Conservation (phyloP, 2,329 filamentous ascomycete genomes). For the Botryosphaeria dothidea region DNA sequence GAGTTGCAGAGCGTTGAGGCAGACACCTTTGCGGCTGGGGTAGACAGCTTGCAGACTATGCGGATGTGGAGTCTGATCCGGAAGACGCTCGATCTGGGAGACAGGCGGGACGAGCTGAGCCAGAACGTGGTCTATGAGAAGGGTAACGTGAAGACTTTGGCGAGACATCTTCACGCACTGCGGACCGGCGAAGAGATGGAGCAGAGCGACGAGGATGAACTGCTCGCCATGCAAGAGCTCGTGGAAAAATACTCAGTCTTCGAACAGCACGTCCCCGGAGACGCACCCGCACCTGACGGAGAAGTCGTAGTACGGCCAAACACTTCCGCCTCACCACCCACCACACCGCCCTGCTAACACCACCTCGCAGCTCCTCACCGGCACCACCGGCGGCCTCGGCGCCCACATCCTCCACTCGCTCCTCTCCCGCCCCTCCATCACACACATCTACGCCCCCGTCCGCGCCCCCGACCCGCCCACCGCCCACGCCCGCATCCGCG, state of each 20-base stretch:
- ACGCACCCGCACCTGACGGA: constrained; percentile 3
- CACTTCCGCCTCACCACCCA: too few species aligned
- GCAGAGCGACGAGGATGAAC: constrained; percentile 39
- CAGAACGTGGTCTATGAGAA: constrained; percentile 63
- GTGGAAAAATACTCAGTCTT: constrained; percentile 48
- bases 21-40: constrained; percentile 60
- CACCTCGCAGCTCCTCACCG: constrained; percentile 62
- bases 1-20: constrained; percentile 35
- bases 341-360: too few species aligned
- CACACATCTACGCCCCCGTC: constrained; percentile 54
- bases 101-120: constrained; percentile 40
- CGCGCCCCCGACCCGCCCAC: constrained; percentile 44
- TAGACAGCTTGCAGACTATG: constrained; percentile 62
- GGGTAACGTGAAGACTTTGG: constrained; percentile 50
- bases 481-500: constrained; percentile 36
- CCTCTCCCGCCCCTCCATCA: constrained; percentile 28
- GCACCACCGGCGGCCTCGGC: constrained; percentile 66
- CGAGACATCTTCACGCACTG: constrained; percentile 47
- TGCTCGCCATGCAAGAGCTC: constrained; percentile 51
- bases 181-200: constrained; percentile 38
- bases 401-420: constrained; percentile 54
- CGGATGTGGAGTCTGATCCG: constrained; percentile 48
- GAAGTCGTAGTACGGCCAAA: constrained; percentile 23
- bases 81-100: constrained; percentile 48
- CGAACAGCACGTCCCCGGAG: constrained; percentile 25